phyloP scores from a whole-genome alignment of 345 rosid genomes.

The Microcos paniculata region DNA sequence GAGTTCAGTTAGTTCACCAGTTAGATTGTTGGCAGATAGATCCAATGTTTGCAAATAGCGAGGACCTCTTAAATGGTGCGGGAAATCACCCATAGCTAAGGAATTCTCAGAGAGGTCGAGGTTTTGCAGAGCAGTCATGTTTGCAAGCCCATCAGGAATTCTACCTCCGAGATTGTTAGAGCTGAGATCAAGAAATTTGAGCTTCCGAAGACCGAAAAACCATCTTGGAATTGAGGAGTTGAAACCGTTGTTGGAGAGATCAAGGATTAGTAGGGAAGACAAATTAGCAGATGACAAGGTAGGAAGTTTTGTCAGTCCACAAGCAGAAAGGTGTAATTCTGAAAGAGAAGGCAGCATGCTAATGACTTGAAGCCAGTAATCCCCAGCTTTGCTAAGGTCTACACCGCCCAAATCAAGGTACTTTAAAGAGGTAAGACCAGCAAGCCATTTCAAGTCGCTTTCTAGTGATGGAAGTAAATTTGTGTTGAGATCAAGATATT shows the following conservation, averaged over 20 bases:
- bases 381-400: conserved; percentile 12
- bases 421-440: conserved; percentile 19
- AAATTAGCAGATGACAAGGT: conserved; percentile 18
- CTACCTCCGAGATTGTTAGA: neutral
- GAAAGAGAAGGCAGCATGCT: conserved; percentile 26
- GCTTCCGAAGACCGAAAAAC: conserved; percentile 20
- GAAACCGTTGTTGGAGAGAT: conserved; percentile 32
- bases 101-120: neutral
- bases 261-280: conserved; percentile 26
- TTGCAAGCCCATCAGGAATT: neutral
- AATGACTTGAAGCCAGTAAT: conserved; percentile 19
- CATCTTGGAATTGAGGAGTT: conserved; percentile 20
- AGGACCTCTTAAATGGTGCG: conserved; percentile 7
- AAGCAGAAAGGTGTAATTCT: conserved; percentile 21
- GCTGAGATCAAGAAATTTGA: conserved; percentile 15
- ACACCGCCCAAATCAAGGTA: conserved; percentile 20
- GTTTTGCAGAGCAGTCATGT: neutral
- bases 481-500: conserved; percentile 20
- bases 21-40: conserved; percentile 16
- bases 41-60: conserved; percentile 15
- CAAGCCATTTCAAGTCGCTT: conserved; percentile 23
- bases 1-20: conserved; percentile 13
- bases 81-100: neutral
- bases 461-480: neutral
- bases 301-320: conserved; percentile 22